Percentiles rank a stretch among this genome's conserved stretches.
Evolutionary conservation across 768 basidiomycete genomes (phyloP).

Genomic region (Leccinum truebloodii): DNA sequence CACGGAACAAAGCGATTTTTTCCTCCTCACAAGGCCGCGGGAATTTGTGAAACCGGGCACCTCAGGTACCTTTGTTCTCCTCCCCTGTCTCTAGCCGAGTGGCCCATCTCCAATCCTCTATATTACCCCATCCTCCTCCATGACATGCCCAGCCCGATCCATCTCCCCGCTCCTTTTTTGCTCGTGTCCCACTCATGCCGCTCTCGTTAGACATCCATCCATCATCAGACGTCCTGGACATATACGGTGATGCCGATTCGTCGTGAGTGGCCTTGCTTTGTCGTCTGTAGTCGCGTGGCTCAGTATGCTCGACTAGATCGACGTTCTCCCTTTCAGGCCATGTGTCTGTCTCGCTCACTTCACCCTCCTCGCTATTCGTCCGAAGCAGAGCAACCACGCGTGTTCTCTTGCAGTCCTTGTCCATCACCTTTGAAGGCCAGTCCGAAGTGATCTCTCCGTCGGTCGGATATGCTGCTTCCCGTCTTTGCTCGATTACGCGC

Average conservation of each 20-base stretch:
- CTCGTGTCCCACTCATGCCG: slow-evolving; percentile 47
- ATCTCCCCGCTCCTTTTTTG: slow-evolving; percentile 5
- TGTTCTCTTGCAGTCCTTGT: slow-evolving; percentile 66
- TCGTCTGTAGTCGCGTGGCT: slow-evolving; percentile 7
- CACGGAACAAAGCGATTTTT: slow-evolving; percentile 28
- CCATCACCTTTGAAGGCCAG: slow-evolving; percentile 84
- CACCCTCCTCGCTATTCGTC: slow-evolving; percentile 58
- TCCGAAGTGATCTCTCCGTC: slow-evolving; percentile 66
- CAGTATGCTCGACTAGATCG: slow-evolving; percentile 48
- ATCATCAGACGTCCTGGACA: slow-evolving; percentile 53
- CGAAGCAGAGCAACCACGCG: slow-evolving; percentile 47
- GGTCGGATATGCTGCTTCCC: slow-evolving; percentile 66
- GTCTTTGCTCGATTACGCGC: slow-evolving; percentile 66
- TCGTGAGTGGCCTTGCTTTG: slow-evolving; percentile 46
- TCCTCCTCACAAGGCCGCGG: not conserved
- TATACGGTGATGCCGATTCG: slow-evolving; percentile 68
- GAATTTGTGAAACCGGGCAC: not conserved
- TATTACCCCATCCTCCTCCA: slow-evolving; percentile 24
- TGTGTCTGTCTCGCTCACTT: slow-evolving; percentile 62
- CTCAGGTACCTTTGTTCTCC: slow-evolving; percentile 31
- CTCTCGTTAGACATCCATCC: slow-evolving; percentile 67
- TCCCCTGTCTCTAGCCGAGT: slow-evolving; percentile 30
- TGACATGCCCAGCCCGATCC: slow-evolving; percentile 12
- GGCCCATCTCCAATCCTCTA: slow-evolving; percentile 18
- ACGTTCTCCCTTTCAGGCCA: slow-evolving; percentile 88